These are phyloP conservation scores for Trichoderma atrobrunneum DNA, from an alignment of 2,329 filamentous ascomycete genomes.

Conservation along the genomic window DNA sequence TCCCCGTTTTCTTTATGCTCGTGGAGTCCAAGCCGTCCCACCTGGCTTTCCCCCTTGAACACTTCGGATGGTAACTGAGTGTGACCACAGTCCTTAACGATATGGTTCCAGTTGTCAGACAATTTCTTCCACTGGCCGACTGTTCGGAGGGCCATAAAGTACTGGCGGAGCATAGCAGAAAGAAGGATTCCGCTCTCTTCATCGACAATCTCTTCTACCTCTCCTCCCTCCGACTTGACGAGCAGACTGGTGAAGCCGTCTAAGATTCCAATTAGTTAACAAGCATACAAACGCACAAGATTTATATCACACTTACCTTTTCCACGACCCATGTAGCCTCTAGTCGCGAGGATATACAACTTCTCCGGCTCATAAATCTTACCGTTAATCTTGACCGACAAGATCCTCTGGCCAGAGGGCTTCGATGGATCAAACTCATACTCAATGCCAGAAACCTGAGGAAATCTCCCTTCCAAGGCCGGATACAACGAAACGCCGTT, in stretches of 20 bases:
- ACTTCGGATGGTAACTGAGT: constrained; percentile 40
- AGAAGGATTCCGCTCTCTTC: constrained; percentile 88
- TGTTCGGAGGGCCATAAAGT: constrained; percentile 83
- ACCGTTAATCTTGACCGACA: constrained; percentile 59
- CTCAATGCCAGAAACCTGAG: constrained; percentile 79
- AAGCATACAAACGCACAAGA: background rate
- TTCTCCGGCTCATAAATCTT: constrained; percentile 59
- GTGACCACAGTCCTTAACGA: constrained; percentile 60
- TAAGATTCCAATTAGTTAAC: constrained; percentile 21
- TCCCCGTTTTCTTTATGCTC: constrained; percentile 23
- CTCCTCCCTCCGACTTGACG: constrained; percentile 71
- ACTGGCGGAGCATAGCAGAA: constrained; percentile 81
- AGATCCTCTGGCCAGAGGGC: constrained; percentile 60
- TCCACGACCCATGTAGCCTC: constrained; percentile 85
- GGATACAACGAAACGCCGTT: constrained; percentile 80
- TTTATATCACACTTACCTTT: constrained; percentile 47
- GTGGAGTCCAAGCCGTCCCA: constrained; percentile 25
- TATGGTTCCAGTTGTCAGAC: constrained; percentile 64
- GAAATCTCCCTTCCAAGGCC: constrained; percentile 78
- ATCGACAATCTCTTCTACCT: constrained; percentile 72
- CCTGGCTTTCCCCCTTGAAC: constrained; percentile 36
- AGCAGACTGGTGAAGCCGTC: constrained; percentile 78
- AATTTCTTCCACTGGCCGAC: constrained; percentile 76
- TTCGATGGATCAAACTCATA: constrained; percentile 68
- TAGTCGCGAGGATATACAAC: constrained; percentile 71